phyloP scores from a whole-genome alignment of 345 rosid genomes.

The Brassica rapa region DNA sequence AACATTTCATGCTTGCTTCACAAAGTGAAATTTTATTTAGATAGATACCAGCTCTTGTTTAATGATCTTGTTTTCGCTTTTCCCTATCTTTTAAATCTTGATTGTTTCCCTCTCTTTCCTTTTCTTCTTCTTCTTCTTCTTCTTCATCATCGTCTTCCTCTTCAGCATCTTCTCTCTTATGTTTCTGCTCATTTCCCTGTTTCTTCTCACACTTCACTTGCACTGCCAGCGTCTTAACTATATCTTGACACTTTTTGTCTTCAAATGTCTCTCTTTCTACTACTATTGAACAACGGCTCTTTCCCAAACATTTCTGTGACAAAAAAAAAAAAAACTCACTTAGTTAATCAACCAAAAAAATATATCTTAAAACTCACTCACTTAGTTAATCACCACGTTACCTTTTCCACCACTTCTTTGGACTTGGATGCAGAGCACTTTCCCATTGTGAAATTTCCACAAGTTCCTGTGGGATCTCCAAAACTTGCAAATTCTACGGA shows the following conservation, averaged over 20 bases:
- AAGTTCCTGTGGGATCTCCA: slow-evolving; percentile 65
- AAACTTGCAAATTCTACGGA: slow-evolving; percentile 74
- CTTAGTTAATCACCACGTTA: slow-evolving; percentile 12
- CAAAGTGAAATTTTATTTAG: background rate
- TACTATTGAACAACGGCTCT: slow-evolving; percentile 35
- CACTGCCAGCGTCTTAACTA: slow-evolving; percentile 56
- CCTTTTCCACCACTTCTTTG: slow-evolving; percentile 64
- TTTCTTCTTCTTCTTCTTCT: background rate
- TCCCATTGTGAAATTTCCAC: slow-evolving; percentile 55
- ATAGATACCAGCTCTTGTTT: background rate
- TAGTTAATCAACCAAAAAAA: background rate
- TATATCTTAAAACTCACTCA: background rate
- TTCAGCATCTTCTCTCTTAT: background rate
- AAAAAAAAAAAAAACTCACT: background rate
- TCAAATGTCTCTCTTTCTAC: slow-evolving; percentile 47
- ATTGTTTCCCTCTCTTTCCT: background rate
- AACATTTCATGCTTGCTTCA: background rate
- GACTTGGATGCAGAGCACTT: slow-evolving; percentile 53
- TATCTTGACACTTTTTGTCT: slow-evolving; percentile 45
- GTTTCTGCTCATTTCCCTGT: background rate
- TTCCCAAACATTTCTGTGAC: slow-evolving; percentile 64
- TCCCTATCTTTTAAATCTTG: slow-evolving; percentile 1
- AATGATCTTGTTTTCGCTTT: slow-evolving; percentile 2
- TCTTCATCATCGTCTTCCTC: background rate
- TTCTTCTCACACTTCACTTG: slow-evolving; percentile 57